A percentile compares a stretch with the other conserved stretches of the same genome.
Evolutionary conservation across 73 alveolate genomes (phyloP).

Genomic region (Uronychia binucleata): DNA sequence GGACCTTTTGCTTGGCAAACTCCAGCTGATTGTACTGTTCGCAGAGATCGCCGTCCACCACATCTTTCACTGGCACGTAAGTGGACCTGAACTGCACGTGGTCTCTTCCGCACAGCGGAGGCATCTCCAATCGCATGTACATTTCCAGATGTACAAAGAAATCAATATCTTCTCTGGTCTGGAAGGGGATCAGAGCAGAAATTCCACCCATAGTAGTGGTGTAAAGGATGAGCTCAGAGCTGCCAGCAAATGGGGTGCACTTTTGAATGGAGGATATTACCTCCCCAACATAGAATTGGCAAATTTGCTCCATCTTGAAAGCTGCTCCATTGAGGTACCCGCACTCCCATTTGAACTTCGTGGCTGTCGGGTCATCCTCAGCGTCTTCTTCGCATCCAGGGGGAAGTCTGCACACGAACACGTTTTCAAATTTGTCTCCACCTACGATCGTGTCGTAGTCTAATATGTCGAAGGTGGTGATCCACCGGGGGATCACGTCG

Average conservation of each 20-base stretch:
- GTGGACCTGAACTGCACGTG: constrained; percentile 96
- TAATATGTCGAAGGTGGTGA: constrained; percentile 81
- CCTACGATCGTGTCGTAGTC: constrained; percentile 97
- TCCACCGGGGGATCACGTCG: constrained; percentile 97
- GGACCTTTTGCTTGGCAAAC: constrained; percentile 82
- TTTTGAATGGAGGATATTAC: constrained; percentile 87
- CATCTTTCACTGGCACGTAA: constrained; percentile 89
- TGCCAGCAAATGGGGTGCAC: constrained; percentile 79
- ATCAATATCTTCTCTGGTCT: constrained; percentile 94
- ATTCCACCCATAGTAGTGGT: constrained; percentile 96
- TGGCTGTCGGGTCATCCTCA: constrained; percentile 95
- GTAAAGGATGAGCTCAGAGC: constrained; percentile 85
- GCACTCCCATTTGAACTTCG: constrained; percentile 93
- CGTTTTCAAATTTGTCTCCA: constrained; percentile 97
- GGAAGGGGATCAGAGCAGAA: constrained; percentile 94
- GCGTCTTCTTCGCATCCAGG: constrained; percentile 94
- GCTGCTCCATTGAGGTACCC: constrained; percentile 98
- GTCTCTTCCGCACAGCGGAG: constrained; percentile 98
- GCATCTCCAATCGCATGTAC: constrained; percentile 96
- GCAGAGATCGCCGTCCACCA: constrained; percentile 98
- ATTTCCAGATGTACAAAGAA: constrained; percentile 99
- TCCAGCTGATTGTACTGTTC: constrained; percentile 88
- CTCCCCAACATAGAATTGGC: constrained; percentile 96
- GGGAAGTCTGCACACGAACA: constrained; percentile 95
- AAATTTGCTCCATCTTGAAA: constrained; percentile 91